A percentile compares a stretch with the other conserved stretches of the same genome.
Evolutionary conservation across 208 protist species (phyloP).

Genomic region (Acanthamoeba royreba): DNA sequence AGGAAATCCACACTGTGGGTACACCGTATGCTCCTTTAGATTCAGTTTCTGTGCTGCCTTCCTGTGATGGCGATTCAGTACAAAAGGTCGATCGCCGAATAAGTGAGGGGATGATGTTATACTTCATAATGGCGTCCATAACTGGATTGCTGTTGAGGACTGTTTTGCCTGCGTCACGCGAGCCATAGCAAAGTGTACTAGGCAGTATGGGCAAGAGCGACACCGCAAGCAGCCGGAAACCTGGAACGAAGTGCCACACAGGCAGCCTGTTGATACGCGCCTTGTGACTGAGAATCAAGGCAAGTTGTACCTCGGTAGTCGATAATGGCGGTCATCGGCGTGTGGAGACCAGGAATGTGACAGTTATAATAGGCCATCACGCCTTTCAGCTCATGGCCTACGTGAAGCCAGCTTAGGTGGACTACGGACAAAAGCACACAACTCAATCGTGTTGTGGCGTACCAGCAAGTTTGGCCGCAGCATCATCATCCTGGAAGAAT

Average conservation of each 20-base stretch:
- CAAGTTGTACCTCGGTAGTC: neutral
- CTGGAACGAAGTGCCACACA: neutral
- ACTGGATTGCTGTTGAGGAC: neutral
- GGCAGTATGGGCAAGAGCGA: neutral
- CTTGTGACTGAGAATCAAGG: neutral
- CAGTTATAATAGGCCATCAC: slow-evolving; percentile 20
- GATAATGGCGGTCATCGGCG: neutral
- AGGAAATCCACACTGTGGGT: neutral
- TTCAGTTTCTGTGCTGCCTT: neutral
- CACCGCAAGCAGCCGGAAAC: neutral
- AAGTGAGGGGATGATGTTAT: neutral
- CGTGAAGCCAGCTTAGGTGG: neutral
- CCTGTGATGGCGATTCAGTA: neutral
- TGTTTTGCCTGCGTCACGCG: neutral
- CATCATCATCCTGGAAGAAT: neutral
- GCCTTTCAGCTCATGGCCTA: slow-evolving; percentile 7
- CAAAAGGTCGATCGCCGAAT: neutral
- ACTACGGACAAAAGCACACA: neutral
- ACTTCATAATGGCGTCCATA: neutral
- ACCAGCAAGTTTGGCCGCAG: neutral
- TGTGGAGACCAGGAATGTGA: neutral
- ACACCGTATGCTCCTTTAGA: neutral
- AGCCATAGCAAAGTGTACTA: neutral
- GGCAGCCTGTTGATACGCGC: neutral
- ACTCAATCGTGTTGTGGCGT: neutral